Conservation (phyloP, 2,329 filamentous ascomycete species). For the Alternaria triticimaculans region DNA sequence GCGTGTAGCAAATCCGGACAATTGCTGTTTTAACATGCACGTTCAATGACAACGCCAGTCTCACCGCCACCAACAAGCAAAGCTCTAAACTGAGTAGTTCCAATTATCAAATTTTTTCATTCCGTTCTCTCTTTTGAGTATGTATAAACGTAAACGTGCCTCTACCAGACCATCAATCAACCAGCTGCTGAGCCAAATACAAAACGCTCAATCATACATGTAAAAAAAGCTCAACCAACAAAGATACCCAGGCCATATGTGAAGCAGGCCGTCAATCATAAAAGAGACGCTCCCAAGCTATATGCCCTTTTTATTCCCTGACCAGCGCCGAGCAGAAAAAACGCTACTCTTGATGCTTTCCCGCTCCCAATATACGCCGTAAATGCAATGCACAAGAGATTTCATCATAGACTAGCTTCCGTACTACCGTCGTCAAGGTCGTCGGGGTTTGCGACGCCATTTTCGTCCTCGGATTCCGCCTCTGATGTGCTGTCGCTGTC, state of each 20-base stretch:
- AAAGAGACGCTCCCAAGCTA: not conserved
- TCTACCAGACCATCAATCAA: not conserved
- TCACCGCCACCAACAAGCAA: not conserved
- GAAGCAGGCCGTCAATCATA: not conserved
- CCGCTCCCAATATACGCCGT: not conserved
- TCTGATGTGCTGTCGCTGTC: constrained; percentile 16
- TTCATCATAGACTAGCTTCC: constrained; percentile 5
- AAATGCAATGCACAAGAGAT: not conserved
- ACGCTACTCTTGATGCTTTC: not conserved
- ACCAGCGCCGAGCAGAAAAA: not conserved
- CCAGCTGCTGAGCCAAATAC: not conserved
- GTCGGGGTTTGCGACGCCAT: not conserved
- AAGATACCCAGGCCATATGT: not conserved
- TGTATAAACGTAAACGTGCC: not conserved
- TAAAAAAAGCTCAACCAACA: not conserved
- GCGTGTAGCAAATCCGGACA: too few relatives aligned
- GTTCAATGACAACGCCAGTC: not conserved
- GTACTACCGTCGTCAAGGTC: constrained; percentile 11
- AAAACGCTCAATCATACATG: not conserved
- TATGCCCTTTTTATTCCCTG: not conserved
- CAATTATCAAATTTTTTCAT: not conserved
- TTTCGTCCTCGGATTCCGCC: not conserved
- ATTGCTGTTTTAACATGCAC: too few relatives aligned
- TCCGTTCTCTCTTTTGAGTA: not conserved
- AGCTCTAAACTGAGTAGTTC: not conserved